Base-by-base conservation (phyloP, 208 protist species). In the Leishmania guyanensis region DNA sequence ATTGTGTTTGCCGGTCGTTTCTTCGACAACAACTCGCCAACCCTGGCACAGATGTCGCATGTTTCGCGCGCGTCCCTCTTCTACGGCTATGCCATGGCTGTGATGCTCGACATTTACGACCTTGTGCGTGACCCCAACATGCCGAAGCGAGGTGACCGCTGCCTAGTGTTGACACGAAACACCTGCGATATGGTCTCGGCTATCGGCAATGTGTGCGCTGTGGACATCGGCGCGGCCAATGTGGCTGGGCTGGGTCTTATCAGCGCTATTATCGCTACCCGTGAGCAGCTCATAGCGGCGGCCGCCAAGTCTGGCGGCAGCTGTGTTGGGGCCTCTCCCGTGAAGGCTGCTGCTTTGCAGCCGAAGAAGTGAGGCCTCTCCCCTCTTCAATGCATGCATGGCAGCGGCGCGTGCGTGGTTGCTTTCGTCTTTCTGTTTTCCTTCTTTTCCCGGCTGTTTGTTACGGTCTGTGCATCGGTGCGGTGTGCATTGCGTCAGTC, bases 151-250 rank as follows among this genome's bases (percentile, higher is more conserved):
- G 83, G 74, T 29, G 85, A 86, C 50, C 82, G 85, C 20, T 88
- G 58, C 50, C 81, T 96, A 16, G 78, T 87, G 29, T 73, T 96
- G 58, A 87, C 89, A 9, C 91, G 92, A 71, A 94, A 94, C 76
- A 54, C 86, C 20, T 96, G 89, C 75, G 94, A 96, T 60, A 89
- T 96, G 85, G 68, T 96, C 5, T 92, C 92, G 1, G 83, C 88
- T 74, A 75, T 92, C 29, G 88, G 90, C 77, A 93, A 92, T 73
- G 89, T 89, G 36, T 88, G 64, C 66, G 70, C 56, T 56, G 64
- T 89, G 50, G 84, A 92, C 72, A 82, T 93, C 39, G 92, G 90
- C 33, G 87, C 81, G 0, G 36, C 78, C 73, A 91, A 80, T 62
- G 81, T 75, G 17, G 80, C 88, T 29, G 64, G 80, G n/a, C 88